A percentile compares a stretch with the other conserved stretches of the same genome.
phyloP scores from a whole-genome alignment of 371 early-diverging fungal genomes.

The Circinella umbellata region DNA sequence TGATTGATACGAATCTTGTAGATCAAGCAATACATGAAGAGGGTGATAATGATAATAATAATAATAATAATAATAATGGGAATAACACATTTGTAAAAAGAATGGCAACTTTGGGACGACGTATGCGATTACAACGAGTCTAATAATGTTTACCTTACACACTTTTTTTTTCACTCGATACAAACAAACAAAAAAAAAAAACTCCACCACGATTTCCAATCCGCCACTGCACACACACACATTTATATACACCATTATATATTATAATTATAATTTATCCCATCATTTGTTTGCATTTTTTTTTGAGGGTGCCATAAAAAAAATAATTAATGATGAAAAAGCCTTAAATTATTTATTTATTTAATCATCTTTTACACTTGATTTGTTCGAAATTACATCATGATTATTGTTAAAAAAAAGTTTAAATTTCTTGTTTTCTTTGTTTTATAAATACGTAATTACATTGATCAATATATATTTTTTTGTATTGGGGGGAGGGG shows the following conservation, averaged over 20 bases:
- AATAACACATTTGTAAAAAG: conserved; percentile 39
- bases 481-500: too few species aligned
- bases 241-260: background rate
- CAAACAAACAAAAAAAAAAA: background rate
- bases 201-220: background rate
- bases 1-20: conserved; percentile 6
- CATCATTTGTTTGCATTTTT: background rate
- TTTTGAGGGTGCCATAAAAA: background rate
- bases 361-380: too few species aligned
- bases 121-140: conserved; percentile 27
- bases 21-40: background rate
- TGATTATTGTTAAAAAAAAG: too few species aligned
- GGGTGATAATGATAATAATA: conserved; percentile 6
- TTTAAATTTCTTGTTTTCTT: too few species aligned
- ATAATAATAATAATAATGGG: conserved; percentile 7
- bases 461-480: too few species aligned
- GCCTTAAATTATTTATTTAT: too few species aligned
- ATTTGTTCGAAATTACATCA: too few species aligned
- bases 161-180: background rate
- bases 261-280: background rate
- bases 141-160: conserved; percentile 1
- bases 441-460: too few species aligned
- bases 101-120: conserved; percentile 42
- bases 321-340: too few species aligned
- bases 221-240: background rate